Conservation (phyloP, 495 filamentous ascomycete genomes). For the Aspergillus mulundensis region DNA sequence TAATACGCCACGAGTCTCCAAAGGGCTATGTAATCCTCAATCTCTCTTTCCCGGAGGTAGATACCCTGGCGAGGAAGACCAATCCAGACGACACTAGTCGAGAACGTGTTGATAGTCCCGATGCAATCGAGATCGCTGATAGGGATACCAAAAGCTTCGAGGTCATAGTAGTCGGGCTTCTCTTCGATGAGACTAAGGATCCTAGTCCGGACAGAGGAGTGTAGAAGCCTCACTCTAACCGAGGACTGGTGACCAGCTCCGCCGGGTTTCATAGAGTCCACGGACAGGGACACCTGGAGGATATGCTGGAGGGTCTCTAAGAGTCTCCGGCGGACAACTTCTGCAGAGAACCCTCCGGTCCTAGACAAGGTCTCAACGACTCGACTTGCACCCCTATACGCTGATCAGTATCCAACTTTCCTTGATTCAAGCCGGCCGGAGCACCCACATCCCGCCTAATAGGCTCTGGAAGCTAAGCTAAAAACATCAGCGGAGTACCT, state of each 20-base stretch:
- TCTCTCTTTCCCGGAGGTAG: slow-evolving; percentile 57
- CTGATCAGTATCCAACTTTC: not conserved
- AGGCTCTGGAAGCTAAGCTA: slow-evolving; percentile 40
- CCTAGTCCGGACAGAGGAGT: slow-evolving; percentile 63
- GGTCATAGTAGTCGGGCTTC: slow-evolving; percentile 59
- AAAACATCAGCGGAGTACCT: not conserved
- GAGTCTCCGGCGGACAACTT: slow-evolving; percentile 63
- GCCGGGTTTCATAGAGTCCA: slow-evolving; percentile 62
- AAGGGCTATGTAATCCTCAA: slow-evolving; percentile 64
- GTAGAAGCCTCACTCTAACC: slow-evolving; percentile 70
- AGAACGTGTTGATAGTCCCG: slow-evolving; percentile 66
- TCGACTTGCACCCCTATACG: slow-evolving; percentile 45
- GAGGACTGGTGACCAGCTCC: slow-evolving; percentile 65
- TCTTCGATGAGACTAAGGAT: slow-evolving; percentile 56
- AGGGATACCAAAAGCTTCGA: slow-evolving; percentile 57
- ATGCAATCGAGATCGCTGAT: slow-evolving; percentile 74
- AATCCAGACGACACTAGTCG: slow-evolving; percentile 60
- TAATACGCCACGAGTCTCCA: slow-evolving; percentile 74
- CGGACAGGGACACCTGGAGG: slow-evolving; percentile 62
- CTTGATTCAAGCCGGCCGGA: not conserved
- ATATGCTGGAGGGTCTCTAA: slow-evolving; percentile 75
- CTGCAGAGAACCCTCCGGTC: slow-evolving; percentile 72
- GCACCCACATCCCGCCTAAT: slow-evolving; percentile 37
- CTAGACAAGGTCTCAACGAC: slow-evolving; percentile 72
- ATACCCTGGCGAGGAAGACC: slow-evolving; percentile 71